These are phyloP conservation scores for Neurospora discreta DNA, from an alignment of 495 filamentous ascomycete genomes.

Conservation along the genomic window DNA sequence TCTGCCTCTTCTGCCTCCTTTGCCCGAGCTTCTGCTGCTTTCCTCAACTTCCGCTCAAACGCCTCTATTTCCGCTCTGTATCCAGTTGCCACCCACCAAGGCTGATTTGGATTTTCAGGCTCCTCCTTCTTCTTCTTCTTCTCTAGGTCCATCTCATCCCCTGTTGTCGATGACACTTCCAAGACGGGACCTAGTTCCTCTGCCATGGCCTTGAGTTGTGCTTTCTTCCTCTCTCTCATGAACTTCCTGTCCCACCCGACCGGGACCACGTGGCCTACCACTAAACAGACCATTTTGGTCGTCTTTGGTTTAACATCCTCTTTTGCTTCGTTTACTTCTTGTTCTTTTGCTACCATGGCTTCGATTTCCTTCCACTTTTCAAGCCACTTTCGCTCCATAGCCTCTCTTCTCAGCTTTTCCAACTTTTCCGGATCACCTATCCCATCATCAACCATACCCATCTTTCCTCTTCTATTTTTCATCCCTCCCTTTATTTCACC, in stretches of 20 bases:
- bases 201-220: not conserved
- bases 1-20: not conserved
- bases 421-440: not conserved
- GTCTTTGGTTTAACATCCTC: not conserved
- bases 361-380: not conserved
- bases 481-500: not conserved
- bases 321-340: not conserved
- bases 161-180: not conserved
- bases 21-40: not conserved
- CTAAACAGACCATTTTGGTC: not conserved
- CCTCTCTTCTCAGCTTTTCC: not conserved
- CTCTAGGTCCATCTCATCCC: not conserved
- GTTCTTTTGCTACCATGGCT: not conserved
- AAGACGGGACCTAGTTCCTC: not conserved
- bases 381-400: not conserved
- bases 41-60: not conserved
- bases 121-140: not conserved
- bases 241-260: not conserved
- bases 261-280: not conserved
- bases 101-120: not conserved
- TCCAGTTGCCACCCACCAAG: not conserved
- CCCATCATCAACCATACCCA: not conserved
- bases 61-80: not conserved
- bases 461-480: not conserved
- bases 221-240: not conserved